phyloP scores from a whole-genome alignment of 2,329 filamentous ascomycete genomes.

The Aspergillus clavatus region DNA sequence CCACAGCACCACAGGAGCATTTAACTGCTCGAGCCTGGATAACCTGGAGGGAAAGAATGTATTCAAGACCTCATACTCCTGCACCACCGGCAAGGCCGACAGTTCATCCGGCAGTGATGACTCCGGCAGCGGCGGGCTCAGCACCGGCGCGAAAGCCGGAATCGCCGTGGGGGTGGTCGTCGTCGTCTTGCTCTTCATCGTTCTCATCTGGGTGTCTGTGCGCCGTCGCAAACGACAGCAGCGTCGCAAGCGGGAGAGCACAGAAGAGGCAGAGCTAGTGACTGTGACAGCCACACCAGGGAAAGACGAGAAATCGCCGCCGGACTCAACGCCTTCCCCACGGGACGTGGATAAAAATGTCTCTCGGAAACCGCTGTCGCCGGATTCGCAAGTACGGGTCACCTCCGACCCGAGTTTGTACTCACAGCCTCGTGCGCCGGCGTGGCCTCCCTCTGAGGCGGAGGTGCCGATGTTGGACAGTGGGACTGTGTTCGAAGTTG shows the following conservation, averaged over 20 bases:
- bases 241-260: not conserved
- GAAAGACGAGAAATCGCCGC: not conserved
- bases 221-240: conserved; percentile 11
- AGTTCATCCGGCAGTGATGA: not conserved
- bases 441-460: conserved; percentile 10
- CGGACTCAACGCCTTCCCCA: not conserved
- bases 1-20: conserved; percentile 14
- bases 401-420: conserved; percentile 8
- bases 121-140: conserved; percentile 13
- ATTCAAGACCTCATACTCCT: conserved; percentile 18
- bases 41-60: conserved; percentile 6
- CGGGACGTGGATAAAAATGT: conserved; percentile 1
- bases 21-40: conserved; percentile 21
- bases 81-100: conserved; percentile 9
- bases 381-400: not conserved
- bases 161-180: conserved; percentile 39
- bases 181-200: conserved; percentile 23
- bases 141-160: conserved; percentile 25
- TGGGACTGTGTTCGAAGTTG: conserved; percentile 19
- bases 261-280: not conserved
- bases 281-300: too few species aligned
- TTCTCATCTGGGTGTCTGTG: conserved; percentile 16
- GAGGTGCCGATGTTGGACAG: conserved; percentile 23
- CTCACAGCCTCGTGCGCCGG: too few species aligned
- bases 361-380: conserved; percentile 13